phyloP scores from a whole-genome alignment of 768 basidiomycete genomes.

The Tulasnella sp. region DNA sequence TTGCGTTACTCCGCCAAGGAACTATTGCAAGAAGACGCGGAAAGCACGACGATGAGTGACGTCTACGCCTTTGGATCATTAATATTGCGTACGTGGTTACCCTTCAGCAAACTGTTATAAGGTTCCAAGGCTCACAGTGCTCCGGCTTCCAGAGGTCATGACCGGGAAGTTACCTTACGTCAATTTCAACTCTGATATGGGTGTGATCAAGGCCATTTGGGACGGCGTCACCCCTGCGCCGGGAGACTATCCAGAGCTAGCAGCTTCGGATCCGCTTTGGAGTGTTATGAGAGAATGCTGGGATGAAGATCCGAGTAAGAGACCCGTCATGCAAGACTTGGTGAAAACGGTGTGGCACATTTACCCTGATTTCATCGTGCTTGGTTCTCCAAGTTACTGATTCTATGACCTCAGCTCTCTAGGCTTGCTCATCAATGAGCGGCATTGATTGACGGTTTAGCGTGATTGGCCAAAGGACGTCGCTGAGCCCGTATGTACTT shows the following conservation, averaged over 20 bases:
- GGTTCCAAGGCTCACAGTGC: neutral
- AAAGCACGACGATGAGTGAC: slow-evolving; percentile 11
- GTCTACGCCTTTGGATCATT: slow-evolving; percentile 17
- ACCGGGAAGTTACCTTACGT: slow-evolving; percentile 4
- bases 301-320: neutral
- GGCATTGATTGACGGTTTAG: too few relatives aligned
- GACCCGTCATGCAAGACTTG: slow-evolving; percentile 4
- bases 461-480: too few relatives aligned
- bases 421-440: neutral
- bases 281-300: slow-evolving; percentile 11
- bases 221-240: neutral
- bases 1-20: slow-evolving; percentile 17
- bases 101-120: neutral
- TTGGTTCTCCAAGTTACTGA: neutral
- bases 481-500: too few relatives aligned
- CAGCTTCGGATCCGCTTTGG: slow-evolving; percentile 9
- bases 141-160: slow-evolving; percentile 14
- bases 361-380: neutral
- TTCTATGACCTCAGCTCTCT: neutral
- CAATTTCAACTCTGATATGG: neutral
- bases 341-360: neutral
- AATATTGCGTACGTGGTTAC: neutral
- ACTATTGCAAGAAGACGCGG: slow-evolving; percentile 1
- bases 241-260: neutral
- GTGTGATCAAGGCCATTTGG: slow-evolving; percentile 11